Conservation (phyloP, 345 rosid species). For the Eucalyptus pauciflora region DNA sequence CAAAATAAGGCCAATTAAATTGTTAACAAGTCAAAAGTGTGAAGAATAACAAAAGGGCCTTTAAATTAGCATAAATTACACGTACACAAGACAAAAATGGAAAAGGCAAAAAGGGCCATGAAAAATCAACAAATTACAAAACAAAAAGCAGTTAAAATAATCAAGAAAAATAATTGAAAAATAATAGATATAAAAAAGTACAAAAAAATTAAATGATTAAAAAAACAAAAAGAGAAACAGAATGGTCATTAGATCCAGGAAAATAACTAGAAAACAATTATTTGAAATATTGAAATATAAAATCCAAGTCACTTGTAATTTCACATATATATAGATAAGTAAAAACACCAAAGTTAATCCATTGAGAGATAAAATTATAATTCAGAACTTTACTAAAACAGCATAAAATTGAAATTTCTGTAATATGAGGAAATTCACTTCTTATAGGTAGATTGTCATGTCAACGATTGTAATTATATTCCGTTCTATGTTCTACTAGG, state of each 20-base stretch:
- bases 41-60: not conserved
- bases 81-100: not conserved
- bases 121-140: not conserved
- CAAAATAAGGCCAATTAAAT: no score
- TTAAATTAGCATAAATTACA: not conserved
- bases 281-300: not conserved
- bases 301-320: not conserved
- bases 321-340: not conserved
- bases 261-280: no score
- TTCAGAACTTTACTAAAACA: not conserved
- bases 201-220: not conserved
- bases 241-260: not conserved
- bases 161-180: no score
- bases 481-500: not conserved
- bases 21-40: not conserved
- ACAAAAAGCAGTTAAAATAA: not conserved
- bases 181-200: no score
- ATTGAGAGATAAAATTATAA: not conserved
- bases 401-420: no score
- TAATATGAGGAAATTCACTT: not conserved
- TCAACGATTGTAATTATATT: fast-evolving
- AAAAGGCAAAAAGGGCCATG: not conserved
- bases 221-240: not conserved
- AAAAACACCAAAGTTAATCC: not conserved
- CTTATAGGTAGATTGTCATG: not conserved